phyloP scores from a whole-genome alignment of 2,329 filamentous ascomycete species.

The Cyphellophora europaea region DNA sequence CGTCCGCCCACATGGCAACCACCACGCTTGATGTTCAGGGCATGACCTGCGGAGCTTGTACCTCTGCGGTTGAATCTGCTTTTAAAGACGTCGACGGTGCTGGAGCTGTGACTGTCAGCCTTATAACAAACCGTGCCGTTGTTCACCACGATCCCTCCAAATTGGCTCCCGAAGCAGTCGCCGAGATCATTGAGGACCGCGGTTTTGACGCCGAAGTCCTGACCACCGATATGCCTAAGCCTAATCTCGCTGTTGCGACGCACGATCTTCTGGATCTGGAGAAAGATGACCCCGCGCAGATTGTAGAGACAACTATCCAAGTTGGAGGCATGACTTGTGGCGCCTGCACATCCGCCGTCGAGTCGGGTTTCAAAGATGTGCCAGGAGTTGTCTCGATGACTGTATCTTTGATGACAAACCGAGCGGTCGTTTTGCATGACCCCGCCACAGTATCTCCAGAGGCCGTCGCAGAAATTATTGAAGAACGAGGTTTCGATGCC shows the following conservation, averaged over 20 bases:
- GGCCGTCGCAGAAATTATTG: slow-evolving; percentile 49
- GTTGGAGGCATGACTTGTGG: slow-evolving; percentile 88
- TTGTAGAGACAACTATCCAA: slow-evolving; percentile 63
- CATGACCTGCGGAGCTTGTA: slow-evolving; percentile 84
- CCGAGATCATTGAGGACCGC: slow-evolving; percentile 80
- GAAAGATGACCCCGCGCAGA: slow-evolving; percentile 19
- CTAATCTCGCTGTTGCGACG: slow-evolving; percentile 12
- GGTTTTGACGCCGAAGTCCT: slow-evolving; percentile 88
- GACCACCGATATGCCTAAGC: slow-evolving; percentile 61
- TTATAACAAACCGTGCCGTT: slow-evolving; percentile 94
- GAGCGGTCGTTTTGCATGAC: slow-evolving; percentile 79
- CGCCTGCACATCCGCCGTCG: slow-evolving; percentile 77
- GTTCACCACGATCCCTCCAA: slow-evolving; percentile 74
- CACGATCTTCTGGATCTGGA: slow-evolving; percentile 19
- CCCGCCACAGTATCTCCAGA: slow-evolving; percentile 42
- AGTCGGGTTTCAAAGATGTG: slow-evolving; percentile 68
- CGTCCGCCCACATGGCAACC: slow-evolving; percentile 63
- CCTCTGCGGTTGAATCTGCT: slow-evolving; percentile 85
- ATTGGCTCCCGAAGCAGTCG: slow-evolving; percentile 65
- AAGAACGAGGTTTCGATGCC: slow-evolving; percentile 69
- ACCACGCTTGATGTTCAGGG: slow-evolving; percentile 87
- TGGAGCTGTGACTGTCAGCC: slow-evolving; percentile 77
- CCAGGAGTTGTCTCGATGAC: slow-evolving; percentile 66
- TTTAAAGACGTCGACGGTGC: slow-evolving; percentile 77
- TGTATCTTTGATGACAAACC: slow-evolving; percentile 74